Percentiles rank a stretch among this genome's conserved stretches.
Conservation (phyloP, 805 yeast species). For the Kazachstania bromeliacearum region DNA sequence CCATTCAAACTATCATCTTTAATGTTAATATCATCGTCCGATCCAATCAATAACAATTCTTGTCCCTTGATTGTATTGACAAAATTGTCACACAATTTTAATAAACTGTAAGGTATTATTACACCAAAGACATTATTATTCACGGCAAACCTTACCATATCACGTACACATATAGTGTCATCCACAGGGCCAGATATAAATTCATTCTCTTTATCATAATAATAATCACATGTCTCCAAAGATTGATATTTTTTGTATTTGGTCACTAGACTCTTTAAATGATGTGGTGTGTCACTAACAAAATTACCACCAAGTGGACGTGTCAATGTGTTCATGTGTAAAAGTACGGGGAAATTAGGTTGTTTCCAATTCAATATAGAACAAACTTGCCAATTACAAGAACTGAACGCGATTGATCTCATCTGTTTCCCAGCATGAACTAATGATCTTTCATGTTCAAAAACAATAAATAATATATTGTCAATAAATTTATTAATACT, state of each 20-base stretch:
- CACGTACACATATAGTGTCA: conserved; percentile 39
- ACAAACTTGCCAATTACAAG: conserved; percentile 83
- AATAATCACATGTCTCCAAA: background rate
- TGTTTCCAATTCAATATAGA: conserved; percentile 96
- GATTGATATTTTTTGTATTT: background rate
- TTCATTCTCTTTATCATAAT: background rate
- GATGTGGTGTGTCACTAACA: conserved; percentile 26
- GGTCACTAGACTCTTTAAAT: conserved; percentile 11
- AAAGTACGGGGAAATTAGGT: conserved; percentile 92
- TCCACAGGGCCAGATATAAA: background rate
- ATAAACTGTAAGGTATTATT: conserved; percentile 60
- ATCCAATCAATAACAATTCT: conserved; percentile 78
- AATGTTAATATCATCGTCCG: conserved; percentile 26
- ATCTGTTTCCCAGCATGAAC: conserved; percentile 32
- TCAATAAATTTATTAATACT: conserved; percentile 72
- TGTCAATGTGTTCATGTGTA: conserved; percentile 63
- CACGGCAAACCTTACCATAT: conserved; percentile 72
- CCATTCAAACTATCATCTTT: conserved; percentile 23
- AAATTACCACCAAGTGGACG: conserved; percentile 11
- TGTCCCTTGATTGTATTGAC: conserved; percentile 65
- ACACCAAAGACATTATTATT: conserved; percentile 80
- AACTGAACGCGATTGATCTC: conserved; percentile 72
- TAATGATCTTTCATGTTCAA: conserved; percentile 56
- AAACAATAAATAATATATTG: conserved; percentile 56
- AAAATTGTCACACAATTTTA: conserved; percentile 65